Base-by-base conservation (phyloP, 441 rosid species). In the Omphalea diandra region DNA sequence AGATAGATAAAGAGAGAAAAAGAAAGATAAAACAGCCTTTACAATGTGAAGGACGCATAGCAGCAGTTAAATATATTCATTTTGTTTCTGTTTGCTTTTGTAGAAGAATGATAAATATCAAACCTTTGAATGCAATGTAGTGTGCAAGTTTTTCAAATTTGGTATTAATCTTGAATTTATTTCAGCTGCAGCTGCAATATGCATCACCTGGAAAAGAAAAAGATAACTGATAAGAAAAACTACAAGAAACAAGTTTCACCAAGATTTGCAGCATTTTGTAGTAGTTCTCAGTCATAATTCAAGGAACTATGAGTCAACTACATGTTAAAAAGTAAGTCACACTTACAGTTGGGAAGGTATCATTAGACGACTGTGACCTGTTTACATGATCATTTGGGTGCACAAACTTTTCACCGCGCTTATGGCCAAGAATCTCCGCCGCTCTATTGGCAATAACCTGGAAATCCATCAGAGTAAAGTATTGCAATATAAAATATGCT, bases 361-460 rank as follows among this genome's bases (percentile, higher is more conserved):
- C 99, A 43, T 94, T 92, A 62, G 98, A 94, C 71, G 98, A 94
- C 60, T 92, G 98, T 9, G 98, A 90, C 82, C 96, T 77, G 74
- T 94, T 94, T 33, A 94, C 99, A 73, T 90, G 99, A 75, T 94
- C 99, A 83, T 94, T 94, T 6, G 99, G 99, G 80, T 94, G 99
- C 47, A 94, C 98, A 77, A 57, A 72, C 79, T 94, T 92, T 47
- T 79, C 96, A 73, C 99, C 99, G 66, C 90, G 87, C 83, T 87
- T 85, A 70, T 73, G 90, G 14, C 99, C 99, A 69, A 90, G 98
- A 73, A 94, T 92, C 85, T 94, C 96, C 63, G 96, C 94, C 57
- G 99, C 98, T 83, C 98, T 82, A 73, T 92, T 94, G 74, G 99
- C 99, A 87, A 94, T 90, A 50, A 94, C 98, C 97, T 94, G 81